phyloP scores from a whole-genome alignment of 257 asterid genomes.

The Agastache rugosa region DNA sequence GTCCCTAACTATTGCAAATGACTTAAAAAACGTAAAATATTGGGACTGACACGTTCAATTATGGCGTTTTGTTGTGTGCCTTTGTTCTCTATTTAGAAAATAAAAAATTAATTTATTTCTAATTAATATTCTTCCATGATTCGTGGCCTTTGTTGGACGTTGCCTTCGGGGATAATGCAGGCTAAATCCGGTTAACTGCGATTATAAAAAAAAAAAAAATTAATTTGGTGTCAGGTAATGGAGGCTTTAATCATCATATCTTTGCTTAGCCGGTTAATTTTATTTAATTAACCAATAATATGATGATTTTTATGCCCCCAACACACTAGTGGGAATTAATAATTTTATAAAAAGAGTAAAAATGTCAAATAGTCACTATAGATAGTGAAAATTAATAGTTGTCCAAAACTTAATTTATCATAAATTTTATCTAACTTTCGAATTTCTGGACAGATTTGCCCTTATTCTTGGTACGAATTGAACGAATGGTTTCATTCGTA shows the following conservation, averaged over 20 bases:
- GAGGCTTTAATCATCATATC: constrained; percentile 35
- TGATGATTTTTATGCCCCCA: constrained; percentile 26
- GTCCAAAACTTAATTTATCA: no score
- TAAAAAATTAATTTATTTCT: not conserved
- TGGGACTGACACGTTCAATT: not conserved
- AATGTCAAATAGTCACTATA: no score
- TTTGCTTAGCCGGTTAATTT: constrained; percentile 45
- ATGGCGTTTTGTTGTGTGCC: not conserved
- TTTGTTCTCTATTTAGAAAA: not conserved
- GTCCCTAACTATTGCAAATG: not conserved
- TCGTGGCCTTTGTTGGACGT: not conserved
- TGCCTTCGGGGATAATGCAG: constrained; percentile 36
- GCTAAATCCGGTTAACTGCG: constrained; percentile 44
- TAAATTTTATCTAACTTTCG: no score
- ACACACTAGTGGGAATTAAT: not conserved
- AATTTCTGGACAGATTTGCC: no score
- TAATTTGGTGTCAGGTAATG: constrained; percentile 29
- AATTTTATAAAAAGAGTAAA: no score
- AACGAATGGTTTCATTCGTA: no score
- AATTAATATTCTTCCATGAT: constrained; percentile 9
- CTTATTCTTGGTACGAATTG: no score
- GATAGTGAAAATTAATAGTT: no score
- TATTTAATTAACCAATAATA: constrained; percentile 20
- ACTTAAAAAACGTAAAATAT: not conserved
- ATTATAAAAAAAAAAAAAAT: not conserved